A percentile compares a stretch with the other conserved stretches of the same genome.
Conservation (phyloP, 2,329 filamentous ascomycete species). For the Teratosphaeria destructans region DNA sequence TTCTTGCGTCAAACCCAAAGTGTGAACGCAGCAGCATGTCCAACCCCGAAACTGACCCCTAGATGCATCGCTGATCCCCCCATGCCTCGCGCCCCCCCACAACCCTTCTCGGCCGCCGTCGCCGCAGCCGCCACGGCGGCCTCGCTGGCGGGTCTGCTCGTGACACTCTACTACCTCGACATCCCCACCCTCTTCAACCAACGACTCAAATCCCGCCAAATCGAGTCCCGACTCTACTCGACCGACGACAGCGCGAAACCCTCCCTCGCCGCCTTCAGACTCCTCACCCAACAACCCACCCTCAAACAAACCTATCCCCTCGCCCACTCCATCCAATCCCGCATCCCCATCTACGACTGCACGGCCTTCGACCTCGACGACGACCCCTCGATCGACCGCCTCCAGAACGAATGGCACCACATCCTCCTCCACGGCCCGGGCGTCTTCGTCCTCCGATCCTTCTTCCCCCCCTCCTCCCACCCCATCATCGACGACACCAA, state of each 20-base stretch:
- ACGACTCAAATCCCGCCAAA: constrained; percentile 11
- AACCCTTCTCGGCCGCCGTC: neutral
- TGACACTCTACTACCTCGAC: constrained; percentile 10
- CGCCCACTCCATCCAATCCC: constrained; percentile 34
- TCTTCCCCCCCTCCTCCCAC: constrained; percentile 33
- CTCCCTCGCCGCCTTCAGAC: constrained; percentile 15
- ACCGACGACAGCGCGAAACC: constrained; percentile 3
- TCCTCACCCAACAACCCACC: constrained; percentile 12
- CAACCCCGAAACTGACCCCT: no score
- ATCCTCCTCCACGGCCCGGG: constrained; percentile 48
- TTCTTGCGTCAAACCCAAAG: no score
- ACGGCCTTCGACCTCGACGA: constrained; percentile 26
- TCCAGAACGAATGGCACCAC: constrained; percentile 53
- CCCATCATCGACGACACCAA: constrained; percentile 39
- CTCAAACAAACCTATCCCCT: constrained; percentile 36
- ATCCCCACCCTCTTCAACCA: constrained; percentile 12
- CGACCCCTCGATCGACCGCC: constrained; percentile 21
- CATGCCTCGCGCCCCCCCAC: neutral
- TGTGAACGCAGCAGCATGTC: no score
- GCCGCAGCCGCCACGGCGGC: neutral
- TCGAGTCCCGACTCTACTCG: constrained; percentile 12
- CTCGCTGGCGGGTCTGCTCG: neutral
- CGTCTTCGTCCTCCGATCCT: constrained; percentile 46
- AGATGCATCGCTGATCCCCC: neutral
- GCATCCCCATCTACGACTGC: constrained; percentile 48